phyloP scores from a whole-genome alignment of 2,329 filamentous ascomycete species.

The Diaporthe nobilis region DNA sequence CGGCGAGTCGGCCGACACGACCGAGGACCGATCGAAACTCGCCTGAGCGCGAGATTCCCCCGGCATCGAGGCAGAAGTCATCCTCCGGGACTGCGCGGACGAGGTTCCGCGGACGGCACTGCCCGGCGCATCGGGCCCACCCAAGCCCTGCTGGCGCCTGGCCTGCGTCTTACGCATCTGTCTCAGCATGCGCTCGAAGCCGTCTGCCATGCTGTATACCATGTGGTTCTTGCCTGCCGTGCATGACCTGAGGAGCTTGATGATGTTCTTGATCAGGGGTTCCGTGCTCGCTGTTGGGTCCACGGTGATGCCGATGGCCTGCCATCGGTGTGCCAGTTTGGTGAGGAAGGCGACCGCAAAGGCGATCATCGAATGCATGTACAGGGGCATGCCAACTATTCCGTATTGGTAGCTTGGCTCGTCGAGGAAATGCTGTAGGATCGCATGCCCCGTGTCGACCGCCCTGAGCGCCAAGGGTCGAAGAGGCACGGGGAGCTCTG shows the following conservation, averaged over 20 bases:
- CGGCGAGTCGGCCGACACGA: not conserved
- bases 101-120: not conserved
- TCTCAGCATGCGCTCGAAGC: slow-evolving; percentile 5
- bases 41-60: not conserved
- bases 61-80: not conserved
- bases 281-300: slow-evolving; percentile 4
- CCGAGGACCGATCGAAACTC: not conserved
- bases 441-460: slow-evolving; percentile 5
- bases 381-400: not conserved
- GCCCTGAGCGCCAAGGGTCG: not conserved
- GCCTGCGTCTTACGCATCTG: slow-evolving; percentile 16
- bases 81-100: not conserved
- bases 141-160: not conserved
- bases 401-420: slow-evolving; percentile 6
- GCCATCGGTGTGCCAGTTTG: slow-evolving; percentile 3
- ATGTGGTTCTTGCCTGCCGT: slow-evolving; percentile 20
- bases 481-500: not conserved
- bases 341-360: slow-evolving; percentile 10
- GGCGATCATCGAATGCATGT: slow-evolving; percentile 22
- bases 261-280: not conserved
- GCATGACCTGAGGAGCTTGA: slow-evolving; percentile 5
- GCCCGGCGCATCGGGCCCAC: not conserved
- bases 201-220: slow-evolving; percentile 27
- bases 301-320: slow-evolving; percentile 4
- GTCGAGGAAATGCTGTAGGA: slow-evolving; percentile 5